Base-by-base conservation (phyloP, 257 asterid genomes). In the Penstemon eatonii region DNA sequence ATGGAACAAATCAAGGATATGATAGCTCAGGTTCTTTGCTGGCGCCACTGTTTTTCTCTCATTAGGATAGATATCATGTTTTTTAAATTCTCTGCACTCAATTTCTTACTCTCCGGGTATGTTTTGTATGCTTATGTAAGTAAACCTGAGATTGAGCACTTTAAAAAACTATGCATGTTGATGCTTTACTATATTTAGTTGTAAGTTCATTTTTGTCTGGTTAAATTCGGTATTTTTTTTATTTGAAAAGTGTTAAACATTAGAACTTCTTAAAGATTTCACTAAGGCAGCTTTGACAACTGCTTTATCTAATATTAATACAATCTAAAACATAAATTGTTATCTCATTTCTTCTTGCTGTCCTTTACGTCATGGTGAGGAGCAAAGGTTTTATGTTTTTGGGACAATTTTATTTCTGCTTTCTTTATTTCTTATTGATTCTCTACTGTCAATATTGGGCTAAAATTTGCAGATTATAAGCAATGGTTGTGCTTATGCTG, bases 1-100 rank as follows among this genome's bases (percentile, higher is more conserved):
- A 85, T 85, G 72, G 95, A 86, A 58, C 87, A 89, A 55, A 86
- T 89, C 52, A 83, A 83, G 83, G 86, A 82, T 74, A 87, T 89
- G 96, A 87, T 89, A 60, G 81, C 85, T 53, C 69, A 92, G 96
- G 98, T 92, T 66, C 40, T 36, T 75, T 44, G 60, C 75, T 47
- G 39, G 4, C 36, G 33, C 52, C 37, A 4, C 36, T 36, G 45
- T 36, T 59, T 39, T 38, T 58, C 4, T 44, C 40, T 69, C n/a
- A 12, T 12, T 56, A 42, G 1, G 15, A 40, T 49, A 51, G 43
- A 8, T 15, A 25, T n/a, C 53, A 42, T 5, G 39, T 10, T 47
- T 54, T 43, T 38, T 66, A 52, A 38, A 45, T 7, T 65, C 43
- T 25, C 5, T 15, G 71, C 8, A 8, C 36, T 37, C 4, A 5